Conservation (phyloP, 495 filamentous ascomycete species). For the Niebla homalea region DNA sequence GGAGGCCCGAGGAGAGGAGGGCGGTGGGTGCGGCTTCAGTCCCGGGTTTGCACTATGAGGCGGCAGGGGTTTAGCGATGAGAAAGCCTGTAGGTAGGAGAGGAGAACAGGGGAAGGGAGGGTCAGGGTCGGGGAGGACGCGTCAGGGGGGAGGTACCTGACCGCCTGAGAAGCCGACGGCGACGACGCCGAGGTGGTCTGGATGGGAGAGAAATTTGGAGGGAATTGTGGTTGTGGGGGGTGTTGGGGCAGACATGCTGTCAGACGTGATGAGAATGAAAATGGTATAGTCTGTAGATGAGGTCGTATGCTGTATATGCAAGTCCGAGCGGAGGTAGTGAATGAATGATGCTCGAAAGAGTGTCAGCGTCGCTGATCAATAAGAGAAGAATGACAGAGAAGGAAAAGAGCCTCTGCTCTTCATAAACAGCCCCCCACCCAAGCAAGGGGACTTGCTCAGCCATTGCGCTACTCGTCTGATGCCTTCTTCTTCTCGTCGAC, state of each 20-base stretch:
- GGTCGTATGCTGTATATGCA: background rate
- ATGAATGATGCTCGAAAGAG: background rate
- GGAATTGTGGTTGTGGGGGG: slow-evolving; percentile 53
- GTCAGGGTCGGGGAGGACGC: slow-evolving; percentile 5
- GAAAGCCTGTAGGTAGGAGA: no score
- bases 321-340: background rate
- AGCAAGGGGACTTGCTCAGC: background rate
- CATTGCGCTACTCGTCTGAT: background rate
- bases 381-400: background rate
- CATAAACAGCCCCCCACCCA: background rate
- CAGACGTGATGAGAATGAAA: slow-evolving; percentile 1
- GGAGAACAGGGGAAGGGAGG: background rate
- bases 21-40: slow-evolving; percentile 88
- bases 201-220: slow-evolving; percentile 68
- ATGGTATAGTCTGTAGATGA: background rate
- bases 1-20: slow-evolving; percentile 77
- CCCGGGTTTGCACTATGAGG: slow-evolving; percentile 82
- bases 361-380: background rate
- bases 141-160: slow-evolving; percentile 61
- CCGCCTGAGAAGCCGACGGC: slow-evolving; percentile 96
- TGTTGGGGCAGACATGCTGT: slow-evolving; percentile 32
- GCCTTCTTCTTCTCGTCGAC: background rate
- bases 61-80: no score
- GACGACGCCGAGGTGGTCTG: slow-evolving; percentile 74
- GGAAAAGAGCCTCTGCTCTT: slow-evolving; percentile 2